phyloP scores from a whole-genome alignment of 345 rosid genomes.

The Excoecaria agallocha region DNA sequence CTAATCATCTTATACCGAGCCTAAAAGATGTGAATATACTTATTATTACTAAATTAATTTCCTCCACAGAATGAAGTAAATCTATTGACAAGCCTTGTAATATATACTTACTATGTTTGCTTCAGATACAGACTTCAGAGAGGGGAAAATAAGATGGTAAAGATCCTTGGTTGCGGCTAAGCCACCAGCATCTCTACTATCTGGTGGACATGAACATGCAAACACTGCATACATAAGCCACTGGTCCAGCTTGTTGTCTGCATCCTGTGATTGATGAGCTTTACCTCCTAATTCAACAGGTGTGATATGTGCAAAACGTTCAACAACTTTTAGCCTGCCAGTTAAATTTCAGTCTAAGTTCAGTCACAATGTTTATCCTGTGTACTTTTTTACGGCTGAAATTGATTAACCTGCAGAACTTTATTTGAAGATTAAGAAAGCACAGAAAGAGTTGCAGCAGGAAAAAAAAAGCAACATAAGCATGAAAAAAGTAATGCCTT shows the following conservation, averaged over 20 bases:
- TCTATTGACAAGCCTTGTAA: background rate
- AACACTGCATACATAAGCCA: slow-evolving; percentile 97
- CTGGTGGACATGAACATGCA: slow-evolving; percentile 95
- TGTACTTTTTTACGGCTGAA: background rate
- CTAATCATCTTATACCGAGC: background rate
- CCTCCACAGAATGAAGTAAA: background rate
- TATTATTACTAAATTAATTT: background rate
- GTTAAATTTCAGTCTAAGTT: slow-evolving; percentile 24
- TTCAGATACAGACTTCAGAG: slow-evolving; percentile 87
- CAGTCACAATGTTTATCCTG: slow-evolving; percentile 1
- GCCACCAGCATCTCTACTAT: slow-evolving; percentile 74
- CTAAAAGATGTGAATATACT: background rate
- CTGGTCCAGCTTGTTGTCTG: slow-evolving; percentile 91
- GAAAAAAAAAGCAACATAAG: slow-evolving; percentile 2
- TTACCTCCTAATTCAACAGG: slow-evolving; percentile 94
- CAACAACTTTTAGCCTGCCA: slow-evolving; percentile 72
- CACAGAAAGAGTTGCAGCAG: background rate
- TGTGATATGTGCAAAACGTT: slow-evolving; percentile 83
- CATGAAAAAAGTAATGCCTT: slow-evolving; percentile 1
- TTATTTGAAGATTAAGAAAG: slow-evolving; percentile 9
- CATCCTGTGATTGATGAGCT: slow-evolving; percentile 84
- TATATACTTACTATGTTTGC: slow-evolving; percentile 64
- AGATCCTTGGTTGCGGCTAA: slow-evolving; percentile 76
- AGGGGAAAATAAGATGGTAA: slow-evolving; percentile 82
- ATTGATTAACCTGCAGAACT: slow-evolving; percentile 6